Base-by-base conservation (phyloP, 768 basidiomycete genomes). In the Kondoa subrosea region DNA sequence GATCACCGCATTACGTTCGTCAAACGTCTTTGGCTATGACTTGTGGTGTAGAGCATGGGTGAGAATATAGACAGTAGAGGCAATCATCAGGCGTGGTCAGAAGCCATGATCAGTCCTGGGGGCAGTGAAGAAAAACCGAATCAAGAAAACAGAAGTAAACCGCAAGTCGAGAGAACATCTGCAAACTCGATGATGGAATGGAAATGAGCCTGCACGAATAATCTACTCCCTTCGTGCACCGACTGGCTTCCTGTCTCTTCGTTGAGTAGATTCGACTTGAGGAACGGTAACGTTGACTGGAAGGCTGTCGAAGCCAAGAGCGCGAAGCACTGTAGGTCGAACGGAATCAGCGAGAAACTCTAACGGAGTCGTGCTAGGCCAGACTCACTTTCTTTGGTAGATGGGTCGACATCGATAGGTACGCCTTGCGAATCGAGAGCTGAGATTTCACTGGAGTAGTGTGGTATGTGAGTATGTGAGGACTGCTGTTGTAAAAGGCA, bases 251-350 rank as follows among this genome's bases (percentile, higher is more conserved):
- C 64, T 26, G 32, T 67, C 27, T 26, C 63, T 56, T 31, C 29
- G n/a, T 2, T 29, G 33, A 16, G 62, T 29, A 27, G 34, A 29
- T 12, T 63, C 57, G 66, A 85, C 78, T 57, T 86, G 81, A 69
- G 85, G 86, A 40, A 76, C 78, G 67, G 85, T 82, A 71, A 91
- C 83, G 69, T 73, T 85, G 78, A 89, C 87, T 65, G 82, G 77
- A 79, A 99, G 85, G n/a, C 82, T 82, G 78, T 95, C 95, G 79
- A 97, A 91, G 84, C 95, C 93, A 78, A 99, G 85, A 34, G 86
- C 80, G 70, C 84, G 83, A 75, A 97, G 87, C 76, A 99, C 87
- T 15, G 59, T 56, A 3, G 65, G 50, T 57, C 15, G 33, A 33
- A 66, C 56, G 12, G 29, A 15, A 21, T 34, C 1, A 26, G 32